Conservation (phyloP, 495 filamentous ascomycete genomes). For the Xanthoparmelia taractica region DNA sequence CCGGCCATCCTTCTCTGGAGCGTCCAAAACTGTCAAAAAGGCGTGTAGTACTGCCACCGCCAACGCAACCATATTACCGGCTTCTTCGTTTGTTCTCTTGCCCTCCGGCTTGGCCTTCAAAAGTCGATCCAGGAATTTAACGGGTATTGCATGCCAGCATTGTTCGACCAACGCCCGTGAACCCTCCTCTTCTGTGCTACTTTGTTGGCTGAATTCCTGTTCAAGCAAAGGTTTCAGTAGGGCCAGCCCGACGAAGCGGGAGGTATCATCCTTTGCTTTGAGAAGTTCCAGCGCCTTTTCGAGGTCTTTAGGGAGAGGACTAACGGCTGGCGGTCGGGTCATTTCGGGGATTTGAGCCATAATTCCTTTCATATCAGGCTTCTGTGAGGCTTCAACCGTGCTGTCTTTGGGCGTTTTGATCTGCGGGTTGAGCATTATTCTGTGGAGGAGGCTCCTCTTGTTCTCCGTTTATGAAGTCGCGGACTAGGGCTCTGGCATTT, state of each 20-base stretch:
- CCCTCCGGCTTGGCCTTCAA: slow-evolving; percentile 42
- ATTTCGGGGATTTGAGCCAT: not conserved
- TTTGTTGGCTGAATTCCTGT: slow-evolving; percentile 38
- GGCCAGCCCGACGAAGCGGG: slow-evolving; percentile 58
- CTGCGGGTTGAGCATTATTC: not conserved
- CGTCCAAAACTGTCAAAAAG: slow-evolving; percentile 44
- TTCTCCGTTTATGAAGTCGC: not conserved
- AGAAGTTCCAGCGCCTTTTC: slow-evolving; percentile 28
- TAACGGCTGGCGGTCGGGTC: not conserved
- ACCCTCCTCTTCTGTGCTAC: slow-evolving; percentile 16
- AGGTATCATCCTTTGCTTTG: slow-evolving; percentile 52
- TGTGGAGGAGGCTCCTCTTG: slow-evolving; percentile 4
- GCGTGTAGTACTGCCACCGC: slow-evolving; percentile 53
- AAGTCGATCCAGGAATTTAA: slow-evolving; percentile 53
- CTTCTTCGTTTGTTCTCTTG: slow-evolving; percentile 33
- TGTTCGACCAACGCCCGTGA: slow-evolving; percentile 25
- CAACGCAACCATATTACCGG: slow-evolving; percentile 52
- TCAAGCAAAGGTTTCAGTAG: slow-evolving; percentile 54
- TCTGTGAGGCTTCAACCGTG: not conserved
- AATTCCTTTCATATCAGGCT: not conserved
- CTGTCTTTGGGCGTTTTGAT: not conserved
- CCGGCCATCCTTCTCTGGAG: slow-evolving; percentile 36
- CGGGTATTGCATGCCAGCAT: slow-evolving; percentile 48
- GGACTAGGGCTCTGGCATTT: not conserved
- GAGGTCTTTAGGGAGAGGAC: slow-evolving; percentile 9